These are phyloP conservation scores for Blastomyces parvus DNA, from an alignment of 2,329 filamentous ascomycete genomes.

Conservation along the genomic window DNA sequence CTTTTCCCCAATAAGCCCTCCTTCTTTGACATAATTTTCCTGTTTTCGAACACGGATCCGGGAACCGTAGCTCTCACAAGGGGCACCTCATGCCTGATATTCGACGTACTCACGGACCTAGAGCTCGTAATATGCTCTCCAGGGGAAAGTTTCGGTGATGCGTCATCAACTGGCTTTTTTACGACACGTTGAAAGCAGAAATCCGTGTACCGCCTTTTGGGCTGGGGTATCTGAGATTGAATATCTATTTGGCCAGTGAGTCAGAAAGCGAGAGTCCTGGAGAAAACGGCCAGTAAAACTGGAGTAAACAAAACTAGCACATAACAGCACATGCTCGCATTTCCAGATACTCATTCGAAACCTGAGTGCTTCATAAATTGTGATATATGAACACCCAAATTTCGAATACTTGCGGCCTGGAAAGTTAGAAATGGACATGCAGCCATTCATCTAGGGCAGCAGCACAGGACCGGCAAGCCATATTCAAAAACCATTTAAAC, in stretches of 20 bases:
- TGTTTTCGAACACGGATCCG: conserved; percentile 32
- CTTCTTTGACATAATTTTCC: conserved; percentile 1
- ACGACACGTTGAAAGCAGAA: conserved; percentile 39
- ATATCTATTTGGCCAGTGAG: conserved; percentile 29
- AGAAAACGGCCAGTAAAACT: background rate
- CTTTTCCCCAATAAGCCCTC: conserved; percentile 1
- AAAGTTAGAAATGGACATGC: background rate
- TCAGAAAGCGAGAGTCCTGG: conserved; percentile 4
- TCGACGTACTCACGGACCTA: conserved; percentile 10
- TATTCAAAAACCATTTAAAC: conserved; percentile 2
- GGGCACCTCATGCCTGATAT: conserved; percentile 25
- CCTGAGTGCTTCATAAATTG: background rate
- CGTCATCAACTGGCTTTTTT: conserved; percentile 17
- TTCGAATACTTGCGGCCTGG: background rate
- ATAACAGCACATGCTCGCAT: background rate
- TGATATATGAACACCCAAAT: background rate
- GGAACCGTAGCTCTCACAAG: conserved; percentile 35
- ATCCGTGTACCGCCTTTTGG: conserved; percentile 41
- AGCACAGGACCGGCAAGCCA: background rate
- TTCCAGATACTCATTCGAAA: background rate
- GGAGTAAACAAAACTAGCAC: background rate
- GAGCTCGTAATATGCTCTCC: background rate
- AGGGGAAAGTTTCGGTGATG: background rate
- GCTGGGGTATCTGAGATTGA: conserved; percentile 35
- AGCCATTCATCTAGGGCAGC: background rate